Conservation (phyloP, 768 basidiomycete genomes). For the Serendipita vermifera region DNA sequence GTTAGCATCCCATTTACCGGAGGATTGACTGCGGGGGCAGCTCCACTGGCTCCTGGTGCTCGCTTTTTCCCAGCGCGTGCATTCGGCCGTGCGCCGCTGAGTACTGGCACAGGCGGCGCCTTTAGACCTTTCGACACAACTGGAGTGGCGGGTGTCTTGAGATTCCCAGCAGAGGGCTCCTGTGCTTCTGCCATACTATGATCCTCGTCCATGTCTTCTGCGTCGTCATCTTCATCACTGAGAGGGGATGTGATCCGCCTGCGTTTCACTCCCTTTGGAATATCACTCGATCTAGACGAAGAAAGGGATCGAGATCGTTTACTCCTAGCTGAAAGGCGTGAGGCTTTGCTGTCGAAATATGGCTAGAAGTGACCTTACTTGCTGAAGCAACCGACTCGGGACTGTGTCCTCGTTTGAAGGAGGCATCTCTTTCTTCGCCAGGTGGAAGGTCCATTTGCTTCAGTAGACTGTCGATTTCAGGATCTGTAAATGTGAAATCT, state of each 20-base stretch:
- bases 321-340: slow-evolving; percentile 29
- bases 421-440: slow-evolving; percentile 12
- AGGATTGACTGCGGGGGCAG: background rate
- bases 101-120: slow-evolving; percentile 2
- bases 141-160: background rate
- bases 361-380: slow-evolving; percentile 11
- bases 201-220: background rate
- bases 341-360: background rate
- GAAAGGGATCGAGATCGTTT: slow-evolving; percentile 34
- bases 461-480: slow-evolving; percentile 52
- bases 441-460: slow-evolving; percentile 45
- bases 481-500: slow-evolving; percentile 68
- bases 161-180: too few species aligned
- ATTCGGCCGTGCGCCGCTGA: slow-evolving; percentile 7
- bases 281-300: slow-evolving; percentile 37
- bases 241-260: background rate
- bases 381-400: slow-evolving; percentile 17
- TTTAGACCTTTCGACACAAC: background rate
- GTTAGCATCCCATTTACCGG: background rate
- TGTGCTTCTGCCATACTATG: too few species aligned
- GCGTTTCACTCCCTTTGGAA: background rate
- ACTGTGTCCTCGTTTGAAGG: slow-evolving; percentile 13
- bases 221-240: background rate
- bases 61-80: slow-evolving; percentile 6
- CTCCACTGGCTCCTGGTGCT: background rate